Conservation (phyloP, 2,329 filamentous ascomycete genomes). For the Xylariaceae sp. region DNA sequence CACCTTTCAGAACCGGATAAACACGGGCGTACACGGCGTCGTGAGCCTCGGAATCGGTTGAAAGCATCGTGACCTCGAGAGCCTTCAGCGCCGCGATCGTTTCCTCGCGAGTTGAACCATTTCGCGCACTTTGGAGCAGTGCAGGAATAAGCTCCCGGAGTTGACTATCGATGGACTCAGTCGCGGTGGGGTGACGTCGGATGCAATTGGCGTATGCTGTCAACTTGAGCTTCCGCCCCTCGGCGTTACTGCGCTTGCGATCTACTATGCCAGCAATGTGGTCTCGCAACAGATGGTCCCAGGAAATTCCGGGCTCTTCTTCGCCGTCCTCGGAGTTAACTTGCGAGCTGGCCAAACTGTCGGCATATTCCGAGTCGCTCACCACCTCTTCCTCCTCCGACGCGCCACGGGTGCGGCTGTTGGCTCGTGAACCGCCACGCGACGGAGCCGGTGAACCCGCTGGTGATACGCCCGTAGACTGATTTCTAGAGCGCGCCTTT, state of each 20-base stretch:
- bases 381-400: slow-evolving; percentile 65
- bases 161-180: slow-evolving; percentile 61
- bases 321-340: slow-evolving; percentile 70
- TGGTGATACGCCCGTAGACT: slow-evolving; percentile 60
- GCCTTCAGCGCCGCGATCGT: slow-evolving; percentile 71
- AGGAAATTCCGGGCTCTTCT: slow-evolving; percentile 60
- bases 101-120: slow-evolving; percentile 70
- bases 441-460: slow-evolving; percentile 60
- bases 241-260: slow-evolving; percentile 76
- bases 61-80: slow-evolving; percentile 70
- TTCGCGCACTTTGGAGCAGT: slow-evolving; percentile 71
- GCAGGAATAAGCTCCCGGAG: slow-evolving; percentile 65
- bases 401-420: slow-evolving; percentile 65
- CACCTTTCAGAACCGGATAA: slow-evolving; percentile 59
- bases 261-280: slow-evolving; percentile 71
- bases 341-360: slow-evolving; percentile 50
- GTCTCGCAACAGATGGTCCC: slow-evolving; percentile 59
- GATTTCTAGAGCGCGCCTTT: slow-evolving; percentile 63
- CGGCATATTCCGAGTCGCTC: slow-evolving; percentile 57
- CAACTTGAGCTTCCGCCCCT: slow-evolving; percentile 69
- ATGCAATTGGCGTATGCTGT: slow-evolving; percentile 65
- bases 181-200: slow-evolving; percentile 65
- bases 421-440: slow-evolving; percentile 60
- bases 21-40: slow-evolving; percentile 61
- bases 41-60: slow-evolving; percentile 61